Conservation (phyloP, 306 rosid species). For the Acmispon strigosus region DNA sequence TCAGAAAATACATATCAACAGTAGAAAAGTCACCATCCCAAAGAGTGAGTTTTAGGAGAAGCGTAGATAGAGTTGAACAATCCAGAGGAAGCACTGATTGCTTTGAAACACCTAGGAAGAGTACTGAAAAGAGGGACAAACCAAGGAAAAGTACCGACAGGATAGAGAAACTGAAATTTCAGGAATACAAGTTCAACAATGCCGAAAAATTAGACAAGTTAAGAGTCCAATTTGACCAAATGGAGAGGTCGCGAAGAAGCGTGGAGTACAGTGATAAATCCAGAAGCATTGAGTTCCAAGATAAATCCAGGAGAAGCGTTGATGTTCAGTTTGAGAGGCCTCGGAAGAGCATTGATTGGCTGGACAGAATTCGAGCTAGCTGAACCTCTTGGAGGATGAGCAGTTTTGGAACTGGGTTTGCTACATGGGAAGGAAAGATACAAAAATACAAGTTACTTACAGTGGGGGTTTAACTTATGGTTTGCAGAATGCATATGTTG, state of each 20-base stretch:
- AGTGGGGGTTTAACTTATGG: constrained; percentile 45
- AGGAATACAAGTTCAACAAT: constrained; percentile 51
- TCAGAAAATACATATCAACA: constrained; percentile 54
- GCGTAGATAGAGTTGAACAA: constrained; percentile 50
- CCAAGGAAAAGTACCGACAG: constrained; percentile 69
- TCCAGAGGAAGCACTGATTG: constrained; percentile 55
- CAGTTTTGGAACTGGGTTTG: constrained; percentile 25
- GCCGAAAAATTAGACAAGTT: constrained; percentile 55
- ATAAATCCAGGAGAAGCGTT: constrained; percentile 64
- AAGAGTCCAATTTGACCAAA: constrained; percentile 50
- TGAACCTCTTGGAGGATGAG: constrained; percentile 30
- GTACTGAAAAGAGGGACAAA: constrained; percentile 69
- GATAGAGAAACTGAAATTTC: constrained; percentile 46
- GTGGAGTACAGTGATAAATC: constrained; percentile 68
- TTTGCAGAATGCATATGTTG: constrained; percentile 37
- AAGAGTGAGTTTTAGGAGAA: constrained; percentile 57
- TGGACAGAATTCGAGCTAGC: constrained; percentile 67
- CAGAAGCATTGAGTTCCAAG: constrained; percentile 61
- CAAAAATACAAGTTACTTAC: constrained; percentile 33
- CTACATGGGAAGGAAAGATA: constrained; percentile 28
- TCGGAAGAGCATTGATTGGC: constrained; percentile 80
- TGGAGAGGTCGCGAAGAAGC: constrained; percentile 70
- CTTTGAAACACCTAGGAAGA: constrained; percentile 65
- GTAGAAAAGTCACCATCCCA: constrained; percentile 55
- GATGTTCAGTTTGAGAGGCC: constrained; percentile 76